Percentiles rank a stretch among this genome's conserved stretches.
phyloP scores from a whole-genome alignment of 2,329 filamentous ascomycete genomes.

The Teratosphaeria viscida region DNA sequence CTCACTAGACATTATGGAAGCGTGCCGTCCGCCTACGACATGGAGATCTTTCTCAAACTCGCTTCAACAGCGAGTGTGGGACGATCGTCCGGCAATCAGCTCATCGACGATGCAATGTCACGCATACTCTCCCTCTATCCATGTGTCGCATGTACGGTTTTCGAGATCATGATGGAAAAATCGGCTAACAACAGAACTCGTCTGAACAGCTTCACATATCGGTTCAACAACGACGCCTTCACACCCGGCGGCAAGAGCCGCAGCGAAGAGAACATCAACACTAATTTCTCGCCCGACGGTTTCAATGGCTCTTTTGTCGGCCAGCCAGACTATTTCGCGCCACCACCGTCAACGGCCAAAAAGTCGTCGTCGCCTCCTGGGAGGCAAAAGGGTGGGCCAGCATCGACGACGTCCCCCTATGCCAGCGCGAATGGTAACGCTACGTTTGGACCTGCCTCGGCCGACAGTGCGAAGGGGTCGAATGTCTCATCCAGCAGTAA shows the following conservation, averaged over 20 bases:
- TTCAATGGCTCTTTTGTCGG: conserved; percentile 38
- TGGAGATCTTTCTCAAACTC: conserved; percentile 17
- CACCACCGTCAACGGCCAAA: neutral
- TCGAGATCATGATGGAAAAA: conserved; percentile 3
- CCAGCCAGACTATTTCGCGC: conserved; percentile 31
- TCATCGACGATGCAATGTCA: conserved; percentile 8
- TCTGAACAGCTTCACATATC: conserved; percentile 21
- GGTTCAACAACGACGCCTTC: conserved; percentile 16
- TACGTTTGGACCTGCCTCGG: neutral
- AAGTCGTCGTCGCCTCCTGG: neutral
- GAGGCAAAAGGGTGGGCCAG: neutral
- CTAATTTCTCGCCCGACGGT: conserved; percentile 37
- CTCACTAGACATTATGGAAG: conserved; percentile 8
- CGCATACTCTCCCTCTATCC: conserved; percentile 8
- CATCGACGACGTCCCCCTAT: neutral
- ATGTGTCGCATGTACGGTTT: conserved; percentile 4
- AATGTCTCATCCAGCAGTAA: neutral
- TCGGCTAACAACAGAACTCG: conserved; percentile 13
- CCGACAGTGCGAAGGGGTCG: neutral
- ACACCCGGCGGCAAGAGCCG: conserved; percentile 30
- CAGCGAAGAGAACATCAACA: conserved; percentile 41
- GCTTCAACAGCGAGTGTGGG: conserved; percentile 12
- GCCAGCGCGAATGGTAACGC: neutral
- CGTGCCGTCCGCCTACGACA: conserved; percentile 11
- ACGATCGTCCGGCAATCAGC: conserved; percentile 8